These are phyloP conservation scores for Gracilaria domingensis DNA, from an alignment of 23 red algal genomes.

Conservation along the genomic window DNA sequence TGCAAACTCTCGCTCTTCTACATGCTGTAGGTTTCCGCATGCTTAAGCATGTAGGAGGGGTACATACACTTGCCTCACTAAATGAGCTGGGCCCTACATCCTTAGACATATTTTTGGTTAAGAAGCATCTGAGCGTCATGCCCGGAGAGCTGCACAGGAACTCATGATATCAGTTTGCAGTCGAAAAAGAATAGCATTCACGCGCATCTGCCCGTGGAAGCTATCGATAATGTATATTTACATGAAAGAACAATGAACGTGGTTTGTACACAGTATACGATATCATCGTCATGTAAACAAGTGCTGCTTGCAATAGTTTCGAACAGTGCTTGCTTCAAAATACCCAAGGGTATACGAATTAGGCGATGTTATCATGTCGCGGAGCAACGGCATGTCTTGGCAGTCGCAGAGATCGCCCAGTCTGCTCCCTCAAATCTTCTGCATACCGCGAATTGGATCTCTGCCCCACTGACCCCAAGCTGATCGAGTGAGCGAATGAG, in stretches of 20 bases:
- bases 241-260: conserved; percentile 11
- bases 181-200: not conserved
- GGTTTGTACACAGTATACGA: not conserved
- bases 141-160: too few relatives aligned
- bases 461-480: conserved; percentile 63
- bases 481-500: conserved; percentile 38
- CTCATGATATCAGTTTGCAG: not conserved
- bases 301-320: not conserved
- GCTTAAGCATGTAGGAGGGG: too few relatives aligned
- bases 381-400: conserved; percentile 61
- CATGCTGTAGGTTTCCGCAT: too few relatives aligned
- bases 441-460: conserved; percentile 35
- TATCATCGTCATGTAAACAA: not conserved
- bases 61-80: too few relatives aligned
- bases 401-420: conserved; percentile 57
- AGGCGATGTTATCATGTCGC: not conserved
- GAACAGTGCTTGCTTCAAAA: not conserved
- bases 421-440: conserved; percentile 28
- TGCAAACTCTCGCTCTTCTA: too few relatives aligned
- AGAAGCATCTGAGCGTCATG: too few relatives aligned
- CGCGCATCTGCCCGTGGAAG: not conserved
- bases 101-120: too few relatives aligned
- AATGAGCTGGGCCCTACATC: too few relatives aligned
- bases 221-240: not conserved
- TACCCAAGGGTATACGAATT: not conserved